Conservation (phyloP, 352 stramenopile species). For the Phytophthora brassicae region DNA sequence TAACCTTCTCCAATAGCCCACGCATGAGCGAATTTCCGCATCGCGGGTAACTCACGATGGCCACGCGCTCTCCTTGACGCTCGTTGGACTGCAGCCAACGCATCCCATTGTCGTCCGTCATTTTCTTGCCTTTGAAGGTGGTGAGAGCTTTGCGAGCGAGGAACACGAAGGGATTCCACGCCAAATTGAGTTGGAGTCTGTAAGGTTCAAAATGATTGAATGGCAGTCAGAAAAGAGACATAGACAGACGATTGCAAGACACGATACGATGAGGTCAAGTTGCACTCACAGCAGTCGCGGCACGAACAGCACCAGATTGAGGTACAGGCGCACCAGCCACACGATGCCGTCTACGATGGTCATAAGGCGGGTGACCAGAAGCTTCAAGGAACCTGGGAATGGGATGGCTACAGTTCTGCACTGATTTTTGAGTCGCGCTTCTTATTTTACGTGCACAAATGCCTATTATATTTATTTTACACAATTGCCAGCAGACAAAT, state of each 20-base stretch:
- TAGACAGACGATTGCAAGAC: slow-evolving; percentile 22
- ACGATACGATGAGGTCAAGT: neutral
- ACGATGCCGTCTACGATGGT: slow-evolving; percentile 34
- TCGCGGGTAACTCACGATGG: slow-evolving; percentile 96
- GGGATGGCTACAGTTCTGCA: slow-evolving; percentile 8
- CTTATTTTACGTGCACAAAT: too few relatives aligned
- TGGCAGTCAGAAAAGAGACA: slow-evolving; percentile 19
- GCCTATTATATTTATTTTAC: too few relatives aligned
- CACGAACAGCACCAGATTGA: slow-evolving; percentile 64
- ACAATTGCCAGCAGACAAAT: too few relatives aligned
- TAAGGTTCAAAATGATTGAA: slow-evolving; percentile 1
- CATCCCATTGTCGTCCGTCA: slow-evolving; percentile 28
- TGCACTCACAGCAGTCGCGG: slow-evolving; percentile 62
- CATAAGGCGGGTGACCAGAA: slow-evolving; percentile 18
- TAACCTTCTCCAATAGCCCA: slow-evolving; percentile 94
- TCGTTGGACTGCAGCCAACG: slow-evolving; percentile 75
- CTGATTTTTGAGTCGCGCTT: too few relatives aligned
- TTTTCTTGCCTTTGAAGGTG: slow-evolving; percentile 14
- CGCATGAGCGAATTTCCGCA: slow-evolving; percentile 98
- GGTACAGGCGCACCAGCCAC: slow-evolving; percentile 62
- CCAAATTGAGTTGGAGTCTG: slow-evolving; percentile 58
- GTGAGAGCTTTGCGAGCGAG: slow-evolving; percentile 41
- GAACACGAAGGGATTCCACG: slow-evolving; percentile 72
- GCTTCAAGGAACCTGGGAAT: neutral
- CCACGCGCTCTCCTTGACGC: slow-evolving; percentile 67